Base-by-base conservation (phyloP, 2,329 filamentous ascomycete genomes). In the Sporothrix curviconia region DNA sequence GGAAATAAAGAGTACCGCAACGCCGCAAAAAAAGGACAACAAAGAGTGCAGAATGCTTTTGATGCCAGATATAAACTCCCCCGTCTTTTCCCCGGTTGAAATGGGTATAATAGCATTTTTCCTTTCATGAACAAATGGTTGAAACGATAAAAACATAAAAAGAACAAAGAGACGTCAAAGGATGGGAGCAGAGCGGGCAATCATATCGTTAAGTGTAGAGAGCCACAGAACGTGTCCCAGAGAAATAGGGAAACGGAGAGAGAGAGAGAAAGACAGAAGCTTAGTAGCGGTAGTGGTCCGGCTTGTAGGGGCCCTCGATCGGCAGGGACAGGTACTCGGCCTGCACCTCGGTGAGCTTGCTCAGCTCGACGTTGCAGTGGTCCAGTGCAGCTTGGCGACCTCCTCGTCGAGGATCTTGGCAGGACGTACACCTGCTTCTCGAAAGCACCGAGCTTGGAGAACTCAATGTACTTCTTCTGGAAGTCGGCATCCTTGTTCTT, bases 381-480 rank as follows among this genome's bases (percentile, higher is more conserved):
- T 80, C 84, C 66, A 96, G 80, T 99, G 94, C 66, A 96, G 89
- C 72, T 87, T 84, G 72, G 94, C 94, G 71, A 99, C 94, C 80
- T 96, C 91, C 86, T 99, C 94, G 70, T 99, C 94, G 65, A 99
- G 86, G 71, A 96, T 91, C 91, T 99, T 99, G 77, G 94, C 68
- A 96, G 83, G 69, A 95, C 92, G 78, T 95, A 96, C 79, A 97
- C 94, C 69, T 92, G 89, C 66, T 95, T 80, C 59, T 88, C 84
- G 72, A 96, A 89, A 83, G 94, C 91, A 76, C 89, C 90, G 64
- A 83, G 84, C 82, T 92, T 90, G 78, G 89, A 90, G 74, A 96
- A 99, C 79, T 96, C 94, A 69, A 92, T 78, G 80, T 96, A 95
- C 84, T 96, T 96, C 78, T 89, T 80, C 77, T 87, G 84, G 75